phyloP scores from a whole-genome alignment of 2,329 filamentous ascomycete genomes.

The Cladosporium sphaerospermum region DNA sequence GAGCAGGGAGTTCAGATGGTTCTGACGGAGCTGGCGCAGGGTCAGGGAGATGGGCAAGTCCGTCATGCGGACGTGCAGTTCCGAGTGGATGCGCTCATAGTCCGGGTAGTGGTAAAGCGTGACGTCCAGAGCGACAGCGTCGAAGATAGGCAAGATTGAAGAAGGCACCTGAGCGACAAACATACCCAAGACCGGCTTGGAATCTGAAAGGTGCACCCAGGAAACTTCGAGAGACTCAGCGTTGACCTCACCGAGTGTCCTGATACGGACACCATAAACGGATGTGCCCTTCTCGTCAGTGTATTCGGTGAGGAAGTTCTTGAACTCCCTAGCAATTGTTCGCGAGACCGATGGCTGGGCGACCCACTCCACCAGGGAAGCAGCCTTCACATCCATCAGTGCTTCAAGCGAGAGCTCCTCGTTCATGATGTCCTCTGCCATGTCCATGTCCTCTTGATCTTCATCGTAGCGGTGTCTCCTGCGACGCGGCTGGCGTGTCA shows the following conservation, averaged over 20 bases:
- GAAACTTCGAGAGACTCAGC: conserved; percentile 94
- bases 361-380: conserved; percentile 93
- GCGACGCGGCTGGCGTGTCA: conserved; percentile 78
- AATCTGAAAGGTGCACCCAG: conserved; percentile 82
- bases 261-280: conserved; percentile 89
- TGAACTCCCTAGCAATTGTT: conserved; percentile 94
- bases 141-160: conserved; percentile 94
- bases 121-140: conserved; percentile 93
- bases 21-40: conserved; percentile 87
- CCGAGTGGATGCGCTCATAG: conserved; percentile 93
- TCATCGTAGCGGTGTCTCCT: conserved; percentile 90
- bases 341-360: conserved; percentile 81
- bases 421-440: conserved; percentile 90
- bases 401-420: conserved; percentile 91
- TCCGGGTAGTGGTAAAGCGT: conserved; percentile 94
- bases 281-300: conserved; percentile 83
- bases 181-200: conserved; percentile 90
- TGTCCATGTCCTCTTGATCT: conserved; percentile 79
- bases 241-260: conserved; percentile 94
- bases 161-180: conserved; percentile 92
- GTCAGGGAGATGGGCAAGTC: conserved; percentile 94
- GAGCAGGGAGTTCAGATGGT: conserved; percentile 90
- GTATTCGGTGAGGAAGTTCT: conserved; percentile 92
- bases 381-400: conserved; percentile 85
- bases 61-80: conserved; percentile 95